Base-by-base conservation (phyloP, 2,329 filamentous ascomycete species). In the Magnaporthiopsis incrustans region DNA sequence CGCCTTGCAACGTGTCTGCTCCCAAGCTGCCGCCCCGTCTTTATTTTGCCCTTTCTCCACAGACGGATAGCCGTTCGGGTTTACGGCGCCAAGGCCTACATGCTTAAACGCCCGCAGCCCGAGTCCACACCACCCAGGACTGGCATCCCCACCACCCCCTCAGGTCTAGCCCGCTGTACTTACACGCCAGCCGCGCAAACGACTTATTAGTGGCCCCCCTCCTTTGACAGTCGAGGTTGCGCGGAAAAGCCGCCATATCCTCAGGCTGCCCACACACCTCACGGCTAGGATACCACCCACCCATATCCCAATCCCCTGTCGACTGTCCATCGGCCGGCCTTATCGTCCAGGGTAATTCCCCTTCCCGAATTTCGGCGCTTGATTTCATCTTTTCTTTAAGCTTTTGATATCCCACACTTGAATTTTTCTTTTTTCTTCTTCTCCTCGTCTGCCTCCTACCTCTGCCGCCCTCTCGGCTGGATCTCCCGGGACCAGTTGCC, bases 141-240 rank as follows among this genome's bases (percentile, higher is more conserved):
- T 38, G 22, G 35, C 33, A 38, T 53, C 60, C 38, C 25, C 27
- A 27, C 60, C 60, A 61, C 60, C 60, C 44, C 44, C 60, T 50
- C 27, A 27, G 59, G 26, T 38, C 26, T 25, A 50, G 50, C 38
- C 38, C 4, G 35, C 60, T 44, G 50, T 27, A 56, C 32, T 57
- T 59, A 58, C 56, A 59, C 27, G 61, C 33, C 61, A 58, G 56
- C 33, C 57, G 57, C 56, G 61, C 56, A 38, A 63, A 63, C 61
- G 57, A 59, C 56, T 26, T 63, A 57, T 59, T 63, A 59, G 61
- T 63, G 61, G 44, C 26, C 26, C 56, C 61, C 53, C 53, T 63
- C 61, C 56, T 25, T 63, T 33, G 18, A 32, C 60, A 25, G 60
- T 61, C 50, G 50, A 38, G 50, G 44, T 50, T 15, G 44, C 33